phyloP scores from a whole-genome alignment of 129 eudicot genomes.

The Lactuca saligna region DNA sequence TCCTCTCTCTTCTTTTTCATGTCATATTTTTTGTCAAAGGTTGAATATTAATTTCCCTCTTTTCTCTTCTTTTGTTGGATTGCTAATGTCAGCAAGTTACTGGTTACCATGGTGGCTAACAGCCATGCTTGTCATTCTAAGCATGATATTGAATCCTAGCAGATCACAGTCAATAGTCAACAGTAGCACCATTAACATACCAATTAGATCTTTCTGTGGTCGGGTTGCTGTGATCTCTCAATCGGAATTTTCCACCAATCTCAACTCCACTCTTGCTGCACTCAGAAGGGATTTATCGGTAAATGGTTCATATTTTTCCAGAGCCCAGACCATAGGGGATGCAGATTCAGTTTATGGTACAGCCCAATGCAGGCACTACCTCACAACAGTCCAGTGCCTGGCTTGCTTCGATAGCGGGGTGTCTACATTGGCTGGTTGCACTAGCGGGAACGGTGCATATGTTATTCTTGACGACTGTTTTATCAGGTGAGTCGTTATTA shows the following conservation, averaged over 20 bases:
- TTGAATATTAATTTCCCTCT: neutral
- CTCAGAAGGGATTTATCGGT: constrained; percentile 40
- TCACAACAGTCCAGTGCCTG: constrained; percentile 39
- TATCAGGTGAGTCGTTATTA: constrained; percentile 41
- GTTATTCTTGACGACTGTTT: constrained; percentile 55
- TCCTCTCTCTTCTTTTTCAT: too few relatives aligned
- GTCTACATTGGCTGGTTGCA: constrained; percentile 37
- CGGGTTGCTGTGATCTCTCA: constrained; percentile 36
- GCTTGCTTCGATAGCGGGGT: constrained; percentile 54
- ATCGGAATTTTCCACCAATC: constrained; percentile 34
- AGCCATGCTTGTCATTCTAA: neutral
- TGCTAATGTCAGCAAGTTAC: neutral
- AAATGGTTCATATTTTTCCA: constrained; percentile 39
- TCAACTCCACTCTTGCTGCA: constrained; percentile 43
- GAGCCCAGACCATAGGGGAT: constrained; percentile 42
- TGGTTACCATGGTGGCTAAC: neutral
- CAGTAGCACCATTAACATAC: constrained; percentile 8
- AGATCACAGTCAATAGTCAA: constrained; percentile 28
- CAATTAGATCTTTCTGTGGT: constrained; percentile 44
- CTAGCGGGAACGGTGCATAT: constrained; percentile 57
- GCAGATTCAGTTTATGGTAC: constrained; percentile 57
- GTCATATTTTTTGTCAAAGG: neutral
- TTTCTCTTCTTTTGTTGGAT: neutral
- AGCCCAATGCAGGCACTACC: constrained; percentile 55
- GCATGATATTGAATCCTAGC: neutral